Evolutionary conservation across 768 basidiomycete genomes (phyloP).

Genomic region (Mycena amicta): DNA sequence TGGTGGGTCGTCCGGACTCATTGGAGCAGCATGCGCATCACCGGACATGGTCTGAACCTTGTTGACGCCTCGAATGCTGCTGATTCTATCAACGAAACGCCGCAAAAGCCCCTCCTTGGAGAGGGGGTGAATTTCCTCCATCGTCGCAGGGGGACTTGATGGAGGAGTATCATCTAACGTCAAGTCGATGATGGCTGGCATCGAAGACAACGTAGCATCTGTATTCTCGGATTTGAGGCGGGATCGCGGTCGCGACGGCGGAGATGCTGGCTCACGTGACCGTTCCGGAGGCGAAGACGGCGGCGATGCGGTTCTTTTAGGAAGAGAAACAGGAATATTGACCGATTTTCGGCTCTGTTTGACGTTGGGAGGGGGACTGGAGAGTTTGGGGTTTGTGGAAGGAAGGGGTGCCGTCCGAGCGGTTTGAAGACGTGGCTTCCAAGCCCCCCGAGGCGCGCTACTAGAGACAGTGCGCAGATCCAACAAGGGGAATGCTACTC

Average conservation of each 20-base stretch:
- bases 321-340: neutral
- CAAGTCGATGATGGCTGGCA: neutral
- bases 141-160: neutral
- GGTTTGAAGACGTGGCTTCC: too few species aligned
- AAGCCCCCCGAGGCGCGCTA: neutral
- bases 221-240: neutral
- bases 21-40: neutral
- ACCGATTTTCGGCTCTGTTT: neutral
- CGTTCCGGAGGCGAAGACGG: neutral
- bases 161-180: neutral
- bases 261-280: neutral
- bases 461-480: neutral
- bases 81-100: neutral
- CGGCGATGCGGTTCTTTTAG: neutral
- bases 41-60: neutral
- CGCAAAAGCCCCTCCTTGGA: neutral
- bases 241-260: neutral
- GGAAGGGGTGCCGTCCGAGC: too few species aligned
- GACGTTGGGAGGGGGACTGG: neutral
- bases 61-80: too few species aligned
- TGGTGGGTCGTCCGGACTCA: neutral
- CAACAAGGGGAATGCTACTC: too few species aligned
- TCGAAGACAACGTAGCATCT: neutral
- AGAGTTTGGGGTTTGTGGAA: too few species aligned
- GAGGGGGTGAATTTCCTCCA: neutral